Percentiles rank a stretch among this genome's conserved stretches.
Evolutionary conservation across 2,329 filamentous ascomycete species (phyloP).

Genomic region (Botryosphaeria dothidea): DNA sequence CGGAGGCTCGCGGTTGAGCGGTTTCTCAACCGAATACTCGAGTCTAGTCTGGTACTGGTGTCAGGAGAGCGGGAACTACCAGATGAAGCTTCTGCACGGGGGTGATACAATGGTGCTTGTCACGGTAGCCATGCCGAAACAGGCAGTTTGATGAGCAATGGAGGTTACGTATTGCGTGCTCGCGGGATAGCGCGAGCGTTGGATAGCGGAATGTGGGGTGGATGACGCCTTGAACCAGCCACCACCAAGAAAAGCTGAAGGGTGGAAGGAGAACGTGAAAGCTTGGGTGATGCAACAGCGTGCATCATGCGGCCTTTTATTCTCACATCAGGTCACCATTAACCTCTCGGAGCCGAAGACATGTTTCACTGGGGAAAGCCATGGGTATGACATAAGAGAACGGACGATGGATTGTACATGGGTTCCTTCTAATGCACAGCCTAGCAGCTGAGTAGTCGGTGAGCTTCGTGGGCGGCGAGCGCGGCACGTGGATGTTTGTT

Average conservation of each 20-base stretch:
- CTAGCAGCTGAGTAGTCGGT: neutral
- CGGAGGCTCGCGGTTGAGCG: conserved; percentile 52
- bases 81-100: neutral
- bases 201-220: neutral
- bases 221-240: too few relatives aligned
- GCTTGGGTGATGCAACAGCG: neutral
- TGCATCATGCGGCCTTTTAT: neutral
- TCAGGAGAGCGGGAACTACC: neutral
- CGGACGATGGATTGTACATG: neutral
- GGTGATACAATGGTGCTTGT: neutral
- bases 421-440: neutral
- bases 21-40: conserved; percentile 46
- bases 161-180: neutral
- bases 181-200: neutral
- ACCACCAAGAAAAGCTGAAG: neutral
- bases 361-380: neutral
- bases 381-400: neutral
- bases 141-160: neutral
- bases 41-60: neutral
- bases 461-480: neutral
- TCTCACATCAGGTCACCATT: neutral
- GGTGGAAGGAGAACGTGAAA: neutral
- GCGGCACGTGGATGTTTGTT: neutral
- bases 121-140: neutral
- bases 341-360: neutral